Conservation (phyloP, 2,329 filamentous ascomycete species). For the Lasiodiplodia citricola region DNA sequence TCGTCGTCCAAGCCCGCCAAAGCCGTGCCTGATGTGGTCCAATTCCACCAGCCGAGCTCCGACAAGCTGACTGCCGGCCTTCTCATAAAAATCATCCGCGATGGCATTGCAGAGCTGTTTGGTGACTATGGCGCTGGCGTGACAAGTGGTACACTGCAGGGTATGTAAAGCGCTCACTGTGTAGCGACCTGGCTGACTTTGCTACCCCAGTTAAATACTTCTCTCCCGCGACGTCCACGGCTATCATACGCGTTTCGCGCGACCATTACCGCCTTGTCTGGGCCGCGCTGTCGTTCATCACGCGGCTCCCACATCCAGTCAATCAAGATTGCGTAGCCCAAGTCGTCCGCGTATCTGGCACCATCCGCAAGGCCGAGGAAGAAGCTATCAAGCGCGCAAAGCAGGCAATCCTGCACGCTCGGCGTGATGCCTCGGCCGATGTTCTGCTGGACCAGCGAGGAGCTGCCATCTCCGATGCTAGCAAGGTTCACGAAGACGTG, state of each 20-base stretch:
- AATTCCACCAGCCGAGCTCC: slow-evolving; percentile 79
- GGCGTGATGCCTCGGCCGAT: slow-evolving; percentile 9
- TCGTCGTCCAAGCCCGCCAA: slow-evolving; percentile 36
- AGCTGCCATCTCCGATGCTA: neutral
- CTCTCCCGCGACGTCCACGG: slow-evolving; percentile 89
- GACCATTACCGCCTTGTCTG: slow-evolving; percentile 86
- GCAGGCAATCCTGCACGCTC: slow-evolving; percentile 12
- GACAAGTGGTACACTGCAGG: slow-evolving; percentile 69
- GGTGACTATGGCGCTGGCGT: slow-evolving; percentile 88
- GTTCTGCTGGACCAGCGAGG: slow-evolving; percentile 1
- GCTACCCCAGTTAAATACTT: slow-evolving; percentile 83
- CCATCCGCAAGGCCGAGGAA: slow-evolving; percentile 89
- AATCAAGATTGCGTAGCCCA: slow-evolving; percentile 75
- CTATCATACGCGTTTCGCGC: slow-evolving; percentile 84
- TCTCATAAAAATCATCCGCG: slow-evolving; percentile 68
- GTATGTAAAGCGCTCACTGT: slow-evolving; percentile 54
- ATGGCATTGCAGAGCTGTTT: slow-evolving; percentile 43
- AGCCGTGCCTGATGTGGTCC: slow-evolving; percentile 64
- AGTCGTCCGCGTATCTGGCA: slow-evolving; percentile 87
- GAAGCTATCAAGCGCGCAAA: slow-evolving; percentile 83
- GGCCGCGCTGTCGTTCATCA: slow-evolving; percentile 85
- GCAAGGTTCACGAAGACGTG: slow-evolving; percentile 2
- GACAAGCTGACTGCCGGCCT: slow-evolving; percentile 69
- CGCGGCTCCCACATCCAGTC: slow-evolving; percentile 66
- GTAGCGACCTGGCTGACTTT: neutral